These are phyloP conservation scores for Colletotrichum tofieldiae DNA, from an alignment of 2,329 filamentous ascomycete species.

Conservation along the genomic window DNA sequence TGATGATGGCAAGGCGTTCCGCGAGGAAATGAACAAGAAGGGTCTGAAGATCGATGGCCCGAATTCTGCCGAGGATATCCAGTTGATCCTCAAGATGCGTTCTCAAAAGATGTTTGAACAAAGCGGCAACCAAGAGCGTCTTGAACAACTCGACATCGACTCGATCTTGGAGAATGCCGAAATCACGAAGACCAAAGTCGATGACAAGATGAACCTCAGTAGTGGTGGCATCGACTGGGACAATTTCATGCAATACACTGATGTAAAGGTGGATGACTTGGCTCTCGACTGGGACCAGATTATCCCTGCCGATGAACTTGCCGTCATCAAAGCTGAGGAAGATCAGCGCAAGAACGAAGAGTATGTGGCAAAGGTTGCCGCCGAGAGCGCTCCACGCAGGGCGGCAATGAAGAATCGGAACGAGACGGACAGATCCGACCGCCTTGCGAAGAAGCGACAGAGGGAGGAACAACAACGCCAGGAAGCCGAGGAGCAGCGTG, in stretches of 20 bases:
- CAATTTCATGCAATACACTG: constrained; percentile 97
- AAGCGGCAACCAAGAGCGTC: constrained; percentile 94
- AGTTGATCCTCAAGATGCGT: constrained; percentile 94
- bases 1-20: constrained; percentile 88
- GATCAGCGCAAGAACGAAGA: constrained; percentile 87
- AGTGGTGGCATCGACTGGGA: constrained; percentile 89
- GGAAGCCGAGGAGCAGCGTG: constrained; percentile 81
- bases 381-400: constrained; percentile 87
- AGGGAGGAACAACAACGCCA: constrained; percentile 79
- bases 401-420: constrained; percentile 74
- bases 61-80: constrained; percentile 94
- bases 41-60: constrained; percentile 83
- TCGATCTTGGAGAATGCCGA: constrained; percentile 97
- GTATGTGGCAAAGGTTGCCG: constrained; percentile 85
- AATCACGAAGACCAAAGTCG: constrained; percentile 95
- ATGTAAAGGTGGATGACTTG: constrained; percentile 91
- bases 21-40: constrained; percentile 84
- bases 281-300: constrained; percentile 97
- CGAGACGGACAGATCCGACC: constrained; percentile 75
- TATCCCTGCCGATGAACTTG: constrained; percentile 93
- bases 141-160: constrained; percentile 98
- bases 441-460: constrained; percentile 76
- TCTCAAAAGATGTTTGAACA: constrained; percentile 99
- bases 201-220: constrained; percentile 91
- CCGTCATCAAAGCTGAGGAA: constrained; percentile 90